Evolutionary conservation across 2,329 filamentous ascomycete genomes (phyloP).

Genomic region (Polychaeton citri): DNA sequence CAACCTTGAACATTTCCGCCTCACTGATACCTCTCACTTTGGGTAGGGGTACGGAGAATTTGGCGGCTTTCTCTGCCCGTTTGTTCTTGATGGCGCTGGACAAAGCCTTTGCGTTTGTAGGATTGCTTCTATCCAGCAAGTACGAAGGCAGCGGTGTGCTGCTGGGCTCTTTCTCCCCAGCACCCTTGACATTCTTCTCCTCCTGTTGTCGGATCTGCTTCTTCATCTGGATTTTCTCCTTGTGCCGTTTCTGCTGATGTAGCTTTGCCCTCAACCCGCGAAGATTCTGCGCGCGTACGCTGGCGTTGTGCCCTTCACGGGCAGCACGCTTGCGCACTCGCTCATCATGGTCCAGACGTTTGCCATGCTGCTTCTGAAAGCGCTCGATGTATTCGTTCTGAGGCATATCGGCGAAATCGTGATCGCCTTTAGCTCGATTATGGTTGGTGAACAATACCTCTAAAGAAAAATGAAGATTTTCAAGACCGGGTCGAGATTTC

Average conservation of each 20-base stretch:
- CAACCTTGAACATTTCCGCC: conserved; percentile 95
- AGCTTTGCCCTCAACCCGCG: conserved; percentile 85
- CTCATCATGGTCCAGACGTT: conserved; percentile 70
- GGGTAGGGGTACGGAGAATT: conserved; percentile 81
- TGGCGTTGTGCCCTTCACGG: conserved; percentile 77
- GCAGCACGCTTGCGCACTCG: conserved; percentile 74
- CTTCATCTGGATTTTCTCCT: conserved; percentile 97
- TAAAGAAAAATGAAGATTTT: background rate
- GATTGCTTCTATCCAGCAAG: conserved; percentile 70
- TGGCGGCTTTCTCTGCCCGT: conserved; percentile 81
- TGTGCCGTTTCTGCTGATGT: conserved; percentile 81
- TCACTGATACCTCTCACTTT: conserved; percentile 90
- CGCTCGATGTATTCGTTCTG: conserved; percentile 71
- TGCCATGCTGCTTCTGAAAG: conserved; percentile 49
- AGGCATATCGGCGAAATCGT: conserved; percentile 39
- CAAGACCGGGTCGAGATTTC: too few relatives aligned
- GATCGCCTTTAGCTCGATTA: too few relatives aligned
- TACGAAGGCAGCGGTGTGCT: conserved; percentile 80
- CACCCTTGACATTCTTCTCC: conserved; percentile 86
- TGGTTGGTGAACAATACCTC: background rate
- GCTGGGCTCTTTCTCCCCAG: conserved; percentile 62
- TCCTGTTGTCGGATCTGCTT: conserved; percentile 92
- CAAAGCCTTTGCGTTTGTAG: conserved; percentile 59
- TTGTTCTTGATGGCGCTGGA: conserved; percentile 90
- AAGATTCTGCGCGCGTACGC: conserved; percentile 83